These are phyloP conservation scores for Picochlorum sp. DNA, from an alignment of 139 green algal species.

Conservation along the genomic window DNA sequence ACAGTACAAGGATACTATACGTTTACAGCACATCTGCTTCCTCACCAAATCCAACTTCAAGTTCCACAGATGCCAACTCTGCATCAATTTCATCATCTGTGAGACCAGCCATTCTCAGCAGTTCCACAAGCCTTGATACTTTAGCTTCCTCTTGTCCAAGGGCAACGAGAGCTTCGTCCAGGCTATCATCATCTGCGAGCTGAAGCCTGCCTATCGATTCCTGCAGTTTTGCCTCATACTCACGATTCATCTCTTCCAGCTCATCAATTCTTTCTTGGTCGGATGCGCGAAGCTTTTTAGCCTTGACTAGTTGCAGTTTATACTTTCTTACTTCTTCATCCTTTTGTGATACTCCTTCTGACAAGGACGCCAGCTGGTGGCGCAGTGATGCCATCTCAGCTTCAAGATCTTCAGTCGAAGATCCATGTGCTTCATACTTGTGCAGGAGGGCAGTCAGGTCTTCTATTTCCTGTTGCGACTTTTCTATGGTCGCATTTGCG, in stretches of 20 bases:
- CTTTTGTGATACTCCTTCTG: background rate
- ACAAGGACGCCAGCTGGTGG: background rate
- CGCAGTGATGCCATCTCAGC: slow-evolving; percentile 1
- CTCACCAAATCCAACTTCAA: background rate
- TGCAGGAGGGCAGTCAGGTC: background rate
- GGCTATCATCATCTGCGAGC: background rate
- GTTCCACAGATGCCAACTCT: slow-evolving; percentile 6
- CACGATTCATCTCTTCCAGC: slow-evolving; percentile 7
- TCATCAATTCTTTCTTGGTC: slow-evolving; percentile 12
- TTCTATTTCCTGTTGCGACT: background rate
- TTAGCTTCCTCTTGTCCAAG: slow-evolving; percentile 9
- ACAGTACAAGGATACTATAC: background rate
- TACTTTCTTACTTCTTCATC: slow-evolving; percentile 15
- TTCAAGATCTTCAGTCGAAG: background rate
- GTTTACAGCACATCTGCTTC: background rate
- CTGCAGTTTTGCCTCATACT: background rate
- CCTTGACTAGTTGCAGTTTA: slow-evolving; percentile 13
- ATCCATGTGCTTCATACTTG: background rate
- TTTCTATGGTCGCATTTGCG: slow-evolving; percentile 3
- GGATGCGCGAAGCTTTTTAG: slow-evolving; percentile 3
- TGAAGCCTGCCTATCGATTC: background rate
- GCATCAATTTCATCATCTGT: background rate
- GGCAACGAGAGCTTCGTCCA: slow-evolving; percentile 3
- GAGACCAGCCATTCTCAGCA: background rate
- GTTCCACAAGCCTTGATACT: background rate